phyloP scores from a whole-genome alignment of 768 basidiomycete species.

The Coprinopsis marcescibilis region DNA sequence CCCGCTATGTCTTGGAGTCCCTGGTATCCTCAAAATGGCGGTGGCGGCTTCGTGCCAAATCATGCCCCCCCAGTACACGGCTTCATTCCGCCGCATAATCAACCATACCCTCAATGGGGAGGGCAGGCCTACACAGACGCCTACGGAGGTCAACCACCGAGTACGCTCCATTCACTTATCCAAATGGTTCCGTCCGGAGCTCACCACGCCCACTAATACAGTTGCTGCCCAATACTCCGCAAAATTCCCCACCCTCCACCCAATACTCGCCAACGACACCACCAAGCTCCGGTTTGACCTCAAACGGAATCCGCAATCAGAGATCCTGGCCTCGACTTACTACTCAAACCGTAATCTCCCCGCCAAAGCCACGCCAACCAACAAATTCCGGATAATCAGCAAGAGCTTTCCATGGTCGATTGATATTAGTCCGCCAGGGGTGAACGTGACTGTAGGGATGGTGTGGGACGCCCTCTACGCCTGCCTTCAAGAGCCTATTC shows the following conservation, averaged over 20 bases:
- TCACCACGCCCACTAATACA: neutral
- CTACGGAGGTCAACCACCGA: conserved; percentile 4
- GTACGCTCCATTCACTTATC: neutral
- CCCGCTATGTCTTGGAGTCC: neutral
- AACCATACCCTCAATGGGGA: neutral
- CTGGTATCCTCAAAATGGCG: neutral
- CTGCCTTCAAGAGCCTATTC: conserved; percentile 47
- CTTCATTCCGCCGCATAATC: neutral
- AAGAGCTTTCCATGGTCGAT: conserved; percentile 63
- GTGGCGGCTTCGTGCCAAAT: neutral
- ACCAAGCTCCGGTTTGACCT: conserved; percentile 48
- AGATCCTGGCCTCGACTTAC: conserved; percentile 39
- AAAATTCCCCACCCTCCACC: conserved; percentile 48
- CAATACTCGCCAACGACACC: conserved; percentile 46
- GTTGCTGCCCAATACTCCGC: conserved; percentile 15
- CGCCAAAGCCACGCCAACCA: conserved; percentile 32
- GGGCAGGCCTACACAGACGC: conserved; percentile 7
- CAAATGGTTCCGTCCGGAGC: neutral
- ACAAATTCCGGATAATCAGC: conserved; percentile 49
- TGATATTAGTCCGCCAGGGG: conserved; percentile 37
- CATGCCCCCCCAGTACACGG: neutral
- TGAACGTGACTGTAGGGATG: conserved; percentile 41
- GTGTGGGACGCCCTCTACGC: conserved; percentile 51
- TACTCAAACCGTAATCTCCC: conserved; percentile 28
- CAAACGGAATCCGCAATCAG: conserved; percentile 33